phyloP scores from a whole-genome alignment of 371 early-diverging fungal genomes.

The Mucor sp. region DNA sequence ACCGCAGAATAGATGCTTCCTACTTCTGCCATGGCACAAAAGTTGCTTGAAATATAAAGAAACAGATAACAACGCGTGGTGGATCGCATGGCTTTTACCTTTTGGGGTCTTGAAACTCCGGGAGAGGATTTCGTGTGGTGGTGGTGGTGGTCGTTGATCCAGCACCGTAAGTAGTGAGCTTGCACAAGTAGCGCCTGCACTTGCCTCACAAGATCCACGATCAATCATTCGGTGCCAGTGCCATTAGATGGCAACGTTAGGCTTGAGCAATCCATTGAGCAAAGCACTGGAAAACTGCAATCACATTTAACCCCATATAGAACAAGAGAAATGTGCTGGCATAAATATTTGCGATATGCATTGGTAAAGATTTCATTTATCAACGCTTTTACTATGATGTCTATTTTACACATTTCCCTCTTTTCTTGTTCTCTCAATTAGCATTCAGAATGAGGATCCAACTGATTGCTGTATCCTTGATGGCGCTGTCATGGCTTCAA shows the following conservation, averaged over 20 bases:
- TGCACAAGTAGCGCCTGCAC: too few species aligned
- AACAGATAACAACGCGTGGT: background rate
- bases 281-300: too few species aligned
- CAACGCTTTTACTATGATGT: background rate
- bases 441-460: background rate
- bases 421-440: background rate
- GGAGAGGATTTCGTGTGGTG: too few species aligned
- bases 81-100: background rate
- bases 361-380: background rate
- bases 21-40: conserved; percentile 15
- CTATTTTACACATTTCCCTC: background rate
- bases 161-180: too few species aligned
- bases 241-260: too few species aligned
- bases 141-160: too few species aligned
- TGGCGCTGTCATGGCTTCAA: background rate
- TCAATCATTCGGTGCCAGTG: too few species aligned
- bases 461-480: background rate
- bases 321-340: too few species aligned
- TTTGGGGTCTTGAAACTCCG: background rate
- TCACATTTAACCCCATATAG: too few species aligned
- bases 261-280: too few species aligned
- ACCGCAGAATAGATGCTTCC: conserved; percentile 66
- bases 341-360: too few species aligned
- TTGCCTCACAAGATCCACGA: too few species aligned
- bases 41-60: background rate